phyloP scores from a whole-genome alignment of 2,329 filamentous ascomycete genomes.

The Juglanconis sp. region DNA sequence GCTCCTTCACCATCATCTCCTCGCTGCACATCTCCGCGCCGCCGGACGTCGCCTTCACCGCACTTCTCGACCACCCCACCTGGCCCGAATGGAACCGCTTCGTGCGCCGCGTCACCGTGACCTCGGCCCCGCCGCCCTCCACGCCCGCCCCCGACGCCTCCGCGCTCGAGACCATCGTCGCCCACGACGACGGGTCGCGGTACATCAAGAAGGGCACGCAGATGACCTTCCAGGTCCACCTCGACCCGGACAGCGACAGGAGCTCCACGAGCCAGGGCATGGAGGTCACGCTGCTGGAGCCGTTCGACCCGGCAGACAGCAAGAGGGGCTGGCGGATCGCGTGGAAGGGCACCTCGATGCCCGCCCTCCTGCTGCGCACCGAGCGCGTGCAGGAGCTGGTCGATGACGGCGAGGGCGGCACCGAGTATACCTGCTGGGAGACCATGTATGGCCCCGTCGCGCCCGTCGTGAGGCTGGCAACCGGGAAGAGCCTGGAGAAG shows the following conservation, averaged over 20 bases:
- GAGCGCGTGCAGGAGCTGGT: slow-evolving; percentile 44
- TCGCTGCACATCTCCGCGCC: slow-evolving; percentile 32
- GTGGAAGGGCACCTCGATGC: slow-evolving; percentile 34
- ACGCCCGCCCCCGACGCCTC: slow-evolving; percentile 18
- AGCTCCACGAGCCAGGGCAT: slow-evolving; percentile 19
- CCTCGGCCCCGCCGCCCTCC: slow-evolving; percentile 20
- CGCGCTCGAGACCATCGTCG: slow-evolving; percentile 12
- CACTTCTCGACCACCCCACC: slow-evolving; percentile 32
- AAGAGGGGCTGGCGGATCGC: slow-evolving; percentile 35
- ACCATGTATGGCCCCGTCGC: slow-evolving; percentile 41
- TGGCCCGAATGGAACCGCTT: slow-evolving; percentile 37
- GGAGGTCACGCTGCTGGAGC: slow-evolving; percentile 31
- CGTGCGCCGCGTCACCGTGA: slow-evolving; percentile 27
- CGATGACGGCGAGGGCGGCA: slow-evolving; percentile 28
- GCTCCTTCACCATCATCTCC: slow-evolving; percentile 29
- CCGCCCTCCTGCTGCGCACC: slow-evolving; percentile 30
- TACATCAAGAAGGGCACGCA: slow-evolving; percentile 29
- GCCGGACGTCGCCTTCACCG: slow-evolving; percentile 28
- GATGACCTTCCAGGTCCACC: slow-evolving; percentile 33
- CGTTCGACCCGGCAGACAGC: slow-evolving; percentile 23
- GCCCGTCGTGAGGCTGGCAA: slow-evolving; percentile 30
- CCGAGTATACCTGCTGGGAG: slow-evolving; percentile 42
- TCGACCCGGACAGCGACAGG: slow-evolving; percentile 24
- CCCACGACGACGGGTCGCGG: slow-evolving; percentile 11
- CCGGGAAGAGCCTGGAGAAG: slow-evolving; percentile 30